phyloP scores from a whole-genome alignment of 345 rosid species.

The Arabis alpina region DNA sequence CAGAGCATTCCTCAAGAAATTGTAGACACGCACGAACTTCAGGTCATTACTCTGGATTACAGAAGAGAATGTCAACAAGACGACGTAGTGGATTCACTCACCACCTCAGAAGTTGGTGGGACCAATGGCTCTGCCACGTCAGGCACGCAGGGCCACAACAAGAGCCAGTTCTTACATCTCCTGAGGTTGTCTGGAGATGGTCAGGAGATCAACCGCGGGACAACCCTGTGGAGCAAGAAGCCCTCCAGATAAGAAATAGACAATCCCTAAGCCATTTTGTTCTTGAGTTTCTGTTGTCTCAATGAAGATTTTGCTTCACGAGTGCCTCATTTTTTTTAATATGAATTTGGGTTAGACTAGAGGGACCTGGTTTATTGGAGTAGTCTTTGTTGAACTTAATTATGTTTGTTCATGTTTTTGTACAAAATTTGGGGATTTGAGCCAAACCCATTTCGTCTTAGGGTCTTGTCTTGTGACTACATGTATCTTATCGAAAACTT shows the following conservation, averaged over 20 bases:
- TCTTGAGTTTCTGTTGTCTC: slow-evolving; percentile 22
- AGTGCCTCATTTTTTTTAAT: slow-evolving; percentile 7
- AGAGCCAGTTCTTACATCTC: slow-evolving; percentile 68
- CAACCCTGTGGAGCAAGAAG: slow-evolving; percentile 88
- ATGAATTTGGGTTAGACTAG: slow-evolving; percentile 31
- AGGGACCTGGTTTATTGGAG: slow-evolving; percentile 20
- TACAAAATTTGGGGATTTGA: slow-evolving; percentile 26
- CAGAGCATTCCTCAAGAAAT: slow-evolving; percentile 97
- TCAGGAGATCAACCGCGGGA: slow-evolving; percentile 88
- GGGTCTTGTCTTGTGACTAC: not conserved
- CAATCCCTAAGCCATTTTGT: slow-evolving; percentile 17
- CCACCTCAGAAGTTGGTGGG: slow-evolving; percentile 55
- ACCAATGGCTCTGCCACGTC: slow-evolving; percentile 66
- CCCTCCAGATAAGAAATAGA: slow-evolving; percentile 45
- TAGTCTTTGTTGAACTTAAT: slow-evolving; percentile 30
- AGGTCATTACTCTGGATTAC: slow-evolving; percentile 86
- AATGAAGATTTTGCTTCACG: slow-evolving; percentile 27
- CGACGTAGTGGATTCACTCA: slow-evolving; percentile 85
- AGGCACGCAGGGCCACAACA: slow-evolving; percentile 40
- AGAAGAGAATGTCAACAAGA: slow-evolving; percentile 90
- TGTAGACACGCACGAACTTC: slow-evolving; percentile 82
- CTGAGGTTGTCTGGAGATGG: slow-evolving; percentile 77
- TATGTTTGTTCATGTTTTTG: slow-evolving; percentile 21
- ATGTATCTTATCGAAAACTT: not conserved
- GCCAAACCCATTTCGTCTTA: slow-evolving; percentile 21